Evolutionary conservation across 768 basidiomycete genomes (phyloP), one percentile per base, ranked within the genome.

Genomic region (Hygrocybe punicea): DNA sequence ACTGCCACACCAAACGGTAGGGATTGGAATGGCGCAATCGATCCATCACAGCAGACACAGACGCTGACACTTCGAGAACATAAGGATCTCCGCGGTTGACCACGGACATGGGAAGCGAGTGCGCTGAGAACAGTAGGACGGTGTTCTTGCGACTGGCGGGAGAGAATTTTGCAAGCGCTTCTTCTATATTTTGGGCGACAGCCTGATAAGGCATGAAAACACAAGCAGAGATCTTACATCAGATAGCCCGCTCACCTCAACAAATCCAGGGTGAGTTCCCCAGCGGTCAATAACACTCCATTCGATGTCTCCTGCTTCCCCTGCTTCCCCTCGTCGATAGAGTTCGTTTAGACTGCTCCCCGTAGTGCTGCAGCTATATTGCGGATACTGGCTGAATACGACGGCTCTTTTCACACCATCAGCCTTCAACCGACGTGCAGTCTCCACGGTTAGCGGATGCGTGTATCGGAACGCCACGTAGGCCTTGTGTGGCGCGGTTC

Each of bases 1-100:
- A 91, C 76, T 99, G 97, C 97, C 97, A 99, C 1, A 95, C 92
- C 55, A 98, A 80, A 23, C 97, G 89, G 73, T 88, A 97, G 3
- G 96, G 90, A 69, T 91, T 91, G 42, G 83, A 79, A 63, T 90
- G 79, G 10, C 83, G 78, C 21, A 99, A 79, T 48, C 89, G 81
- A 60, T 86, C 79, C 95, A 99, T 98, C 56, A 98, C 93, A 33
- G 93, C 89, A 39, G 88, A 83, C 7, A 98, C 97, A 13, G 94
- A 87, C 14, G 94, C 90, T 16, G 94, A 91, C 34, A 99, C 97
- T 73, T 99, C 97, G 36, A 92, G 78, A 35, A 97, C 79, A 74
- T 99, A 98, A 9, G 97, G 96, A 74, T 99, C 97, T 40, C 97
- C 97, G 64, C 97, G 93, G 77, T 98, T 98, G 60, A 98, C 93